Base-by-base conservation (phyloP, 352 stramenopile genomes). In the Phytophthora quininea region DNA sequence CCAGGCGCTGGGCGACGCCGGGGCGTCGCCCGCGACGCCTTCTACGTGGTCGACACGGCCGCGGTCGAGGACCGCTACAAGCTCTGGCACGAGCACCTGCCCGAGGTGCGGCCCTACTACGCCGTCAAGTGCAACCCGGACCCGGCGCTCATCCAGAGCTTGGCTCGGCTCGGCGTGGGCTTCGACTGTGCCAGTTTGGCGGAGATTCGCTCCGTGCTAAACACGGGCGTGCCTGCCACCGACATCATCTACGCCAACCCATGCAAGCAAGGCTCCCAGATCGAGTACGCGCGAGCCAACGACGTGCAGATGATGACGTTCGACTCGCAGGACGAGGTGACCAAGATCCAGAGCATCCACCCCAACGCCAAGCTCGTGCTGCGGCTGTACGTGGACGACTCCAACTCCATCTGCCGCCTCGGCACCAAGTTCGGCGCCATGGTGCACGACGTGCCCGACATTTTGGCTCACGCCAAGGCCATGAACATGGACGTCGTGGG, bases 111-210 rank as follows among this genome's bases (percentile, higher is more conserved):
- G 49, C 93, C 95, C n/a, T 98, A 93, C 74, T 98, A 98, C 76
- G 97, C 97, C 45, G 92, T 99, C 74, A 99, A 99, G 76, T 98
- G 95, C 79, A 98, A 98, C 79, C 91, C 92, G 24, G 93, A 98
- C 67, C 62, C 78, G 45, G 72, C 80, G 15, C 77, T 97, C 45
- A 78, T 96, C 35, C 67, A 86, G 50, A 75, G 73, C 57, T 71
- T 96, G 33, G 75, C 86, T 58, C 74, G 86, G 69, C 76, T 93
- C 65, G 88, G 90, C 66, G 76, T 72, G 7, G 85, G 87, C 65
- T 99, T 99, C 71, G 96, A 99, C 80, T 99, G 96, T 71, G 96
- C 95, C 32, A 97, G 83, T 9, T 69, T 83, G 62, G 87, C 73
- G 19, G 96, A 98, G 71, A 98, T 98, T 69, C 66, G 84, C 60